These are phyloP conservation scores for Tagetes erecta DNA, from an alignment of 129 eudicot genomes.

Conservation along the genomic window DNA sequence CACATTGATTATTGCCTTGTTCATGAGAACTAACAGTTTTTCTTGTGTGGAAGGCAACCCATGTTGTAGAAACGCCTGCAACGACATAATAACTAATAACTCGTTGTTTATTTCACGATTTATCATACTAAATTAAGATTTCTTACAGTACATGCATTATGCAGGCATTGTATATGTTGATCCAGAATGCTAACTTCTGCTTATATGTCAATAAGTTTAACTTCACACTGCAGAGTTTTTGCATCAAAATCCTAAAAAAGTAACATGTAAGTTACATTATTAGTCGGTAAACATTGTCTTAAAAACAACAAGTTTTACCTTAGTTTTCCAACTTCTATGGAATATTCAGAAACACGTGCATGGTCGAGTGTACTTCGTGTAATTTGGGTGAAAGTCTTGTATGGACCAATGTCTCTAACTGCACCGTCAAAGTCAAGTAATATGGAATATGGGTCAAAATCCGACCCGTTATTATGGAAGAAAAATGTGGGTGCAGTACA, in stretches of 20 bases:
- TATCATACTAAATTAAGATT: conserved; percentile 26
- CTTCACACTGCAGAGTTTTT: conserved; percentile 64
- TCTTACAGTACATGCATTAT: conserved; percentile 95
- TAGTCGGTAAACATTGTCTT: neutral
- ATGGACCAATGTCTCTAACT: conserved; percentile 66
- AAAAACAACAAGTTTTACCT: conserved; percentile 44
- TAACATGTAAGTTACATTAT: neutral
- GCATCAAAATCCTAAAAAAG: conserved; percentile 63
- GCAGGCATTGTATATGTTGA: conserved; percentile 86
- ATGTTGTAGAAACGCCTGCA: conserved; percentile 85
- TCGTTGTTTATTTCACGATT: neutral
- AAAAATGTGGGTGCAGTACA: conserved; percentile 51
- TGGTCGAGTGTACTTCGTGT: conserved; percentile 57
- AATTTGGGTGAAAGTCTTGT: conserved; percentile 73
- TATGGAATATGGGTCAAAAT: conserved; percentile 61
- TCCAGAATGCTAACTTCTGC: conserved; percentile 98
- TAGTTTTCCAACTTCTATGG: conserved; percentile 55
- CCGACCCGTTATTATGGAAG: conserved; percentile 36
- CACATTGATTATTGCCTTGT: conserved; percentile 85
- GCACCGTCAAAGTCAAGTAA: conserved; percentile 49
- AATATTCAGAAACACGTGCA: conserved; percentile 57
- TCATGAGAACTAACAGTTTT: conserved; percentile 59
- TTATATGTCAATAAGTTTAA: conserved; percentile 63
- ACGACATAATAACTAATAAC: neutral
- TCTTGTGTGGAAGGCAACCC: conserved; percentile 92